Evolutionary conservation across 1,139 yeast genomes (phyloP).

Genomic region (Saccharomyces pastorianus): DNA sequence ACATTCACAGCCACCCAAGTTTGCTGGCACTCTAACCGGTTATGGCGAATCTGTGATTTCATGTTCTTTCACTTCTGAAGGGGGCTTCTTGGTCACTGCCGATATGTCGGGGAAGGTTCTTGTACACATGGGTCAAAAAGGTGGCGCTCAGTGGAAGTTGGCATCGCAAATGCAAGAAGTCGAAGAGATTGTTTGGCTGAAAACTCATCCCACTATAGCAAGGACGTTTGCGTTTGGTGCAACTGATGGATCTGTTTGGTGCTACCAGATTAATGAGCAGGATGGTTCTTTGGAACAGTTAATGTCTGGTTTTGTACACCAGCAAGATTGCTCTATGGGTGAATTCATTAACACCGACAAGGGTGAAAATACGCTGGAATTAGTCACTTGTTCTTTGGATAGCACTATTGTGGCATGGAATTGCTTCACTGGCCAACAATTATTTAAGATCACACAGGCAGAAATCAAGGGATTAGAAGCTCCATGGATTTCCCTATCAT

Average conservation of each 20-base stretch:
- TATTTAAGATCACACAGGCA: conserved; percentile 55
- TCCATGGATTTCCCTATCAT: conserved; percentile 76
- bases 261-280: conserved; percentile 60
- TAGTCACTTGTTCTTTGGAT: conserved; percentile 81
- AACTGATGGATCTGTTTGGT: conserved; percentile 90
- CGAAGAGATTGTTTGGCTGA: conserved; percentile 74
- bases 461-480: conserved; percentile 65
- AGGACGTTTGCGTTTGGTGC: conserved; percentile 90
- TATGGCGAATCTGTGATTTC: conserved; percentile 84
- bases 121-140: conserved; percentile 60
- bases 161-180: conserved; percentile 74
- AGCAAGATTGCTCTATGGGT: conserved; percentile 72
- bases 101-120: conserved; percentile 89
- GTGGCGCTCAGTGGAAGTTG: conserved; percentile 76
- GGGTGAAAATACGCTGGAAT: conserved; percentile 50
- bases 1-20: conserved; percentile 71
- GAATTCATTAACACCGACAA: conserved; percentile 58
- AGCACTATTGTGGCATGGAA: conserved; percentile 86
- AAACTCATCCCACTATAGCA: conserved; percentile 66
- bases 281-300: conserved; percentile 53
- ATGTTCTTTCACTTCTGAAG: conserved; percentile 78
- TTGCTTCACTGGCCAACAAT: conserved; percentile 63
- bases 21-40: conserved; percentile 62
- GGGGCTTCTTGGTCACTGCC: conserved; percentile 72
- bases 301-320: conserved; percentile 76